These are phyloP conservation scores for Ilyonectria robusta DNA, from an alignment of 2,329 filamentous ascomycete species.

Conservation along the genomic window DNA sequence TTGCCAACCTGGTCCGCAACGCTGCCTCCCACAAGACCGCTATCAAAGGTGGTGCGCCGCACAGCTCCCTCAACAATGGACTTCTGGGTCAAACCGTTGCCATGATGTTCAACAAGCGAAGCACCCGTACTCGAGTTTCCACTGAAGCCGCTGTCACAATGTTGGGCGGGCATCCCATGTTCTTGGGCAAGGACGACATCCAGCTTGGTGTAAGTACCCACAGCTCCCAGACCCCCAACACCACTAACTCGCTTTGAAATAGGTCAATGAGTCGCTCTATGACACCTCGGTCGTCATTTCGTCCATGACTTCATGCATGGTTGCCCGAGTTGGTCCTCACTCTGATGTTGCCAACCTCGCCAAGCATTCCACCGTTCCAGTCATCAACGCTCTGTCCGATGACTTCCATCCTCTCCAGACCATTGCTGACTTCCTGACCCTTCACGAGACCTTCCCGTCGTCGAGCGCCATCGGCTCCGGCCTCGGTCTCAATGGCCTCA, in stretches of 20 bases:
- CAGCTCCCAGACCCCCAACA: not conserved
- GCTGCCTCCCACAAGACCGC: constrained; percentile 81
- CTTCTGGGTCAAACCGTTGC: constrained; percentile 87
- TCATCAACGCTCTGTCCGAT: constrained; percentile 91
- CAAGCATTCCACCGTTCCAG: constrained; percentile 81
- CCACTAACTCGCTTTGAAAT: constrained; percentile 19
- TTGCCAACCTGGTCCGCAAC: constrained; percentile 87
- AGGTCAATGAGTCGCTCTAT: constrained; percentile 94
- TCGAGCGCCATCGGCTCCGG: constrained; percentile 53
- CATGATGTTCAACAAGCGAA: constrained; percentile 97
- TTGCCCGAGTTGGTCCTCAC: constrained; percentile 83
- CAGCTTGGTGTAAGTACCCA: constrained; percentile 80
- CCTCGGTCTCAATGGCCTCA: constrained; percentile 84
- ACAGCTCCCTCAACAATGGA: constrained; percentile 70
- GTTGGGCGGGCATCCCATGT: constrained; percentile 95
- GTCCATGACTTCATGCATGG: constrained; percentile 90
- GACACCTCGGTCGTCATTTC: constrained; percentile 94
- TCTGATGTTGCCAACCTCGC: constrained; percentile 81
- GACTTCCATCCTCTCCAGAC: constrained; percentile 95
- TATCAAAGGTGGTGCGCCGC: constrained; percentile 76
- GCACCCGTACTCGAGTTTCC: constrained; percentile 92
- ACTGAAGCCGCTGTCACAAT: constrained; percentile 92
- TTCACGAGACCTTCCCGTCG: constrained; percentile 81
- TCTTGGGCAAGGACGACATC: constrained; percentile 94
- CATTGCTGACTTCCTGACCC: constrained; percentile 93